Conservation (phyloP, 257 asterid genomes). For the Jacaranda mimosifolia region DNA sequence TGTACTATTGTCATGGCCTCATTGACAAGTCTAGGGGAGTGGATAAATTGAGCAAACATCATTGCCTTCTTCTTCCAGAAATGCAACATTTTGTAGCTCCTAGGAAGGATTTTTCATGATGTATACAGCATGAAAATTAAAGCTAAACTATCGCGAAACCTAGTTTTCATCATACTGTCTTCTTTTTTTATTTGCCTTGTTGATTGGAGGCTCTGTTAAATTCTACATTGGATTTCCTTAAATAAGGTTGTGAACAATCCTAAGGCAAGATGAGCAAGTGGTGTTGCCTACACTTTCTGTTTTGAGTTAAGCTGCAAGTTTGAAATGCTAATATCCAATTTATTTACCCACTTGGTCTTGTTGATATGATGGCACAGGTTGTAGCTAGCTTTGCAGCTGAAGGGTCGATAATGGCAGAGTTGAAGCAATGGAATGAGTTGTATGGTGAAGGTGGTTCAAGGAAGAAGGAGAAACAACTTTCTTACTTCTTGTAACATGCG, state of each 20-base stretch:
- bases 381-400: conserved; percentile 83
- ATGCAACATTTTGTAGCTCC: neutral
- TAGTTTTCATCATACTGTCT: neutral
- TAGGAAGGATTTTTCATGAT: neutral
- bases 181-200: neutral
- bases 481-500: conserved; percentile 65
- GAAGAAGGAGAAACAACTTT: conserved; percentile 72
- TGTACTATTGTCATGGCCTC: no score
- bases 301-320: neutral
- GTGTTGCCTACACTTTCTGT: neutral
- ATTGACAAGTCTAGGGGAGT: no score
- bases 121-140: neutral
- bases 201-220: neutral
- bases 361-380: conserved; percentile 48
- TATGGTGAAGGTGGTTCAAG: conserved; percentile 90
- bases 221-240: neutral
- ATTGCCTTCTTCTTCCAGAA: neutral
- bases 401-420: conserved; percentile 74
- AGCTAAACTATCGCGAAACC: neutral
- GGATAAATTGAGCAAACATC: neutral
- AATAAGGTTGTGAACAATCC: neutral
- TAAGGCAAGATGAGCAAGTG: neutral
- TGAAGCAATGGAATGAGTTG: conserved; percentile 76
- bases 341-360: neutral
- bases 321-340: neutral